Percentiles rank a stretch among this genome's conserved stretches.
These are phyloP conservation scores for Acidiella bohemica DNA, from an alignment of 495 filamentous ascomycete genomes.

Conservation along the genomic window DNA sequence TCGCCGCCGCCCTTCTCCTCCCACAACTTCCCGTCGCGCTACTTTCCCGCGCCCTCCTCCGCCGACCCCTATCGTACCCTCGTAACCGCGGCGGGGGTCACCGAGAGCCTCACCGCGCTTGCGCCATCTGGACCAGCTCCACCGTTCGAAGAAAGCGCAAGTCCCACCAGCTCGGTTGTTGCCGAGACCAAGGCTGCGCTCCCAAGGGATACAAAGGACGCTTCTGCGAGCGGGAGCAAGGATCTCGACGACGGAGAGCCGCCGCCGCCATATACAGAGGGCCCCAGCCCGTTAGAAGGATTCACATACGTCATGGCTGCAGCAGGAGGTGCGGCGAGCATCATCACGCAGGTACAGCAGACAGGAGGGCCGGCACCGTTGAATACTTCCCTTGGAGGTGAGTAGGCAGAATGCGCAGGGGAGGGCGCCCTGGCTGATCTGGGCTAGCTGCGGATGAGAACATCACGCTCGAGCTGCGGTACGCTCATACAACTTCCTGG, in stretches of 20 bases:
- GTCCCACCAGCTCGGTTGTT: conserved; percentile 30
- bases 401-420: background rate
- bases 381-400: conserved; percentile 53
- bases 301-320: conserved; percentile 98
- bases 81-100: conserved; percentile 28
- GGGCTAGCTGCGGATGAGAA: conserved; percentile 85
- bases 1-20: conserved; percentile 53
- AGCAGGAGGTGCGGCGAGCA: conserved; percentile 90
- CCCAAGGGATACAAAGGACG: conserved; percentile 62
- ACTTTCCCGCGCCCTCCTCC: conserved; percentile 30
- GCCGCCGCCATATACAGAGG: conserved; percentile 91
- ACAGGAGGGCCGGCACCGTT: conserved; percentile 71
- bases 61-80: conserved; percentile 43
- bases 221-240: too few relatives aligned
- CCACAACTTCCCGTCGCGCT: conserved; percentile 38
- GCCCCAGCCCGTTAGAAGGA: conserved; percentile 75
- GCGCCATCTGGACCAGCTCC: conserved; percentile 30
- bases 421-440: background rate
- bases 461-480: conserved; percentile 42
- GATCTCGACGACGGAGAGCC: conserved; percentile 76
- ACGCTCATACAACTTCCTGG: too few relatives aligned
- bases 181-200: conserved; percentile 77
- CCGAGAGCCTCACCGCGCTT: conserved; percentile 42
- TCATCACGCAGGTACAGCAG: conserved; percentile 97
- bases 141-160: conserved; percentile 25